Evolutionary conservation across 1,139 yeast species (phyloP).

Genomic region (Lodderomyces theae): DNA sequence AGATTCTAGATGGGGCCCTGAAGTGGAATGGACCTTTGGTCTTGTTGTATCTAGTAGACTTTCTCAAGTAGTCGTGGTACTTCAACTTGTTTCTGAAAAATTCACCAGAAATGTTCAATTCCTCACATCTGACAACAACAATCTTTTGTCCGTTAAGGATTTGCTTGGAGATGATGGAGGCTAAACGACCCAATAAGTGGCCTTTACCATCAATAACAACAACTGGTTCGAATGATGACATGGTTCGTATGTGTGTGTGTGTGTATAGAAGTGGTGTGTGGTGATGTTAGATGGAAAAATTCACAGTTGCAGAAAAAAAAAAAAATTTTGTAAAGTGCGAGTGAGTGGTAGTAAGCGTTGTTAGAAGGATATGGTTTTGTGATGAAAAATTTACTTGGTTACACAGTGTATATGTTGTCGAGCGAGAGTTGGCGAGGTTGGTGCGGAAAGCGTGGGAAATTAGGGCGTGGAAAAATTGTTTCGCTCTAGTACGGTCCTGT

Average conservation of each 20-base stretch:
- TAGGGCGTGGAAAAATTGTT: not conserved
- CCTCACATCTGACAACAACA: constrained; percentile 97
- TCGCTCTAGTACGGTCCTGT: too few species aligned
- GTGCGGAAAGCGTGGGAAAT: not conserved
- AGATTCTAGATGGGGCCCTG: constrained; percentile 99
- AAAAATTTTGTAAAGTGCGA: constrained; percentile 7
- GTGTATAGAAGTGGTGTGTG: too few species aligned
- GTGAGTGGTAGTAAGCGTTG: not conserved
- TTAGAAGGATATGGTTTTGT: not conserved
- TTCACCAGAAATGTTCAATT: constrained; percentile 98
- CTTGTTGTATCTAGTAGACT: constrained; percentile 98
- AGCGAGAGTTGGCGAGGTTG: not conserved
- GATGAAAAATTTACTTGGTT: not conserved
- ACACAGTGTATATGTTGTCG: too few species aligned
- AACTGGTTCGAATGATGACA: constrained; percentile 95
- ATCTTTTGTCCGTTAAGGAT: constrained; percentile 96
- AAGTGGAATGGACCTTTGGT: constrained; percentile 99
- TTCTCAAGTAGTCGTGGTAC: constrained; percentile 99
- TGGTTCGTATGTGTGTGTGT: too few species aligned
- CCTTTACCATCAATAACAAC: constrained; percentile 99
- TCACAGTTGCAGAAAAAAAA: constrained; percentile 7
- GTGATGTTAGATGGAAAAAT: constrained; percentile 5
- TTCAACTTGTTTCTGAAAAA: constrained; percentile 99
- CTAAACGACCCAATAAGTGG: constrained; percentile 99
- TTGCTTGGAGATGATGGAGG: constrained; percentile 98